phyloP scores from a whole-genome alignment of 129 eudicot genomes.

The Solidago caesia region DNA sequence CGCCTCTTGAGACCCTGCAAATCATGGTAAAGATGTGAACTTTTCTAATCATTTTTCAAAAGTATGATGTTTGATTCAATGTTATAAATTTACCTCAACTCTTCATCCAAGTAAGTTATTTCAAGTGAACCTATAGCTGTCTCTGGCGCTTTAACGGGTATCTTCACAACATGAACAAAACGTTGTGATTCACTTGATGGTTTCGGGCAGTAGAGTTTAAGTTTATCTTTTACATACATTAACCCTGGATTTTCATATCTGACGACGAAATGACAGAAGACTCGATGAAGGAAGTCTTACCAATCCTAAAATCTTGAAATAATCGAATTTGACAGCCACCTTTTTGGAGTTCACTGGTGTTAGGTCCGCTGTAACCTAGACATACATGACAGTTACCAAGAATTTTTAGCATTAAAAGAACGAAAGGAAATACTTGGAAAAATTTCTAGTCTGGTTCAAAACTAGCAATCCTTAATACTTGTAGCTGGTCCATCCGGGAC shows the following conservation, averaged over 20 bases:
- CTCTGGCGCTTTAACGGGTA: constrained; percentile 59
- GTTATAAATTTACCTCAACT: constrained; percentile 43
- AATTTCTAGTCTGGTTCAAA: too few species aligned
- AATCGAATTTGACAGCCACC: constrained; percentile 69
- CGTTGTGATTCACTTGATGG: background rate
- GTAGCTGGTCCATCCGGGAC: too few species aligned
- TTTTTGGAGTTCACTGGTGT: constrained; percentile 57
- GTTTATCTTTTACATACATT: background rate
- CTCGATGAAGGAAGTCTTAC: constrained; percentile 27
- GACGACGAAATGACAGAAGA: background rate
- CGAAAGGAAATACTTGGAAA: background rate
- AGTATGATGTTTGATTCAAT: background rate
- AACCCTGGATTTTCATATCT: background rate
- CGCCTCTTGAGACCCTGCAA: constrained; percentile 67
- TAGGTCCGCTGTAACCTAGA: constrained; percentile 66
- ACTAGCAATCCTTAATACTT: too few species aligned
- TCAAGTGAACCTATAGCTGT: constrained; percentile 69
- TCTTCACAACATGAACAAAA: constrained; percentile 25
- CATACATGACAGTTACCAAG: background rate
- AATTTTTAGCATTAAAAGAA: constrained; percentile 2
- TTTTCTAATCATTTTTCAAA: constrained; percentile 1
- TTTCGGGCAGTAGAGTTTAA: background rate
- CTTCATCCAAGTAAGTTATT: constrained; percentile 77
- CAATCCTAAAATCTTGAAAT: constrained; percentile 65
- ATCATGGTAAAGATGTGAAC: background rate